Conservation (phyloP, 1,284 basidiomycete species). For the Ganoderma meredithae region DNA sequence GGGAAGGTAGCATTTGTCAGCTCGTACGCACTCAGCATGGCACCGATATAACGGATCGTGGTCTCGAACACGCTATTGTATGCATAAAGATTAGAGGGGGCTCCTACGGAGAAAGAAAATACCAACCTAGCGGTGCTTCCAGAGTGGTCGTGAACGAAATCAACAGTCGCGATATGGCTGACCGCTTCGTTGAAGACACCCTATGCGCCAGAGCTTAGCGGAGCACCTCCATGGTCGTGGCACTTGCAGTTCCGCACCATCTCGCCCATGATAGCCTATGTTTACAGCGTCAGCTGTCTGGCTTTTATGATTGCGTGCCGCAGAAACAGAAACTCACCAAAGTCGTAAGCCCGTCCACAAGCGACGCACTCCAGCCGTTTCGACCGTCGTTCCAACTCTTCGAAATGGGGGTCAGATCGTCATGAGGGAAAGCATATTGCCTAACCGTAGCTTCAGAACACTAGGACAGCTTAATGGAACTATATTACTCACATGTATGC, state of each 20-base stretch:
- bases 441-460: constrained; percentile 43
- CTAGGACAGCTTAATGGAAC: too few relatives aligned
- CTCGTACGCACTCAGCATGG: constrained; percentile 83
- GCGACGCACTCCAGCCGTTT: constrained; percentile 78
- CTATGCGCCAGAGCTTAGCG: neutral
- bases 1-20: constrained; percentile 68
- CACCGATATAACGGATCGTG: constrained; percentile 84
- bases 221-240: neutral
- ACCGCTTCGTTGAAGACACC: constrained; percentile 63
- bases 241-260: constrained; percentile 43
- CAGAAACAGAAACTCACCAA: constrained; percentile 49
- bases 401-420: constrained; percentile 63
- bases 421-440: constrained; percentile 68
- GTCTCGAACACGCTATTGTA: constrained; percentile 81
- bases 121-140: constrained; percentile 59
- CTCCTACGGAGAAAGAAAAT: too few relatives aligned
- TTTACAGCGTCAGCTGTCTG: neutral
- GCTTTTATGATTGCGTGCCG: neutral
- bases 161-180: constrained; percentile 55
- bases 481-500: constrained; percentile 61
- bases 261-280: constrained; percentile 59
- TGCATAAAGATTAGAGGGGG: neutral
- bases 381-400: constrained; percentile 58
- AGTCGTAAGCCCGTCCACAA: constrained; percentile 69
- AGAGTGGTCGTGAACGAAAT: constrained; percentile 64